Evolutionary conservation across 2,329 filamentous ascomycete species (phyloP), one percentile per base, ranked within the genome.

Genomic region (Trichoderma afroharzianum): DNA sequence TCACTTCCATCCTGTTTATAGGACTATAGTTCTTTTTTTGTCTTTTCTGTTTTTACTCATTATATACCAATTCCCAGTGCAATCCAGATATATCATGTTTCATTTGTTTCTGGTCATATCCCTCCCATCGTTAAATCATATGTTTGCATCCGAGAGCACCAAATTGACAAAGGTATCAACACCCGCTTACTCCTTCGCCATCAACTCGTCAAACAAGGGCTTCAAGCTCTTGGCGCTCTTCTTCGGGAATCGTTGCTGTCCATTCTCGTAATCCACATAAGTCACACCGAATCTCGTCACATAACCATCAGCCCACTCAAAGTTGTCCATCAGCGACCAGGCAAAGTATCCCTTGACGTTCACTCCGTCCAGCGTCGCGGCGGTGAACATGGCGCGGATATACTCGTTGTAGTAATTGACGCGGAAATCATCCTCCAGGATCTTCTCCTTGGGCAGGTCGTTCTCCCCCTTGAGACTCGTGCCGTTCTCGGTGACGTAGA

Each of bases 271-370:
- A 82, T 97, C 93, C 67, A 97, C 93, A 79, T 87, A 96, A 7
- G 91, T 93, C 71, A 94, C 93, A 30, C 93, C 93, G 77, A 97
- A 97, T 53, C 93, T 88, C 57, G 93, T 96, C 83, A 93, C 91
- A 78, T 95, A 97, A 12, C 93, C 93, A 80, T 97, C 93, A n/a
- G 93, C 92, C 93, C 93, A 95, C 82, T 95, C 93, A 77, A 95
- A 95, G 84, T 95, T 95, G 82, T 97, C 94, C 87, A 97, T 88
- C 74, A 97, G 86, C 80, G 91, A 94, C 93, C 94, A 97, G 18
- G 92, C 93, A 84, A 95, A 89, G 82, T 96, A 97, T 4, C 90
- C 93, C 75, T 87, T 86, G 69, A 95, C 91, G 77, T 95, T 87
- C 63, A 94, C 92, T n/a, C 91, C 91, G 77, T 96, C 92, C 76